Conservation (phyloP, 768 basidiomycete genomes). For the Termitomyces sp. region DNA sequence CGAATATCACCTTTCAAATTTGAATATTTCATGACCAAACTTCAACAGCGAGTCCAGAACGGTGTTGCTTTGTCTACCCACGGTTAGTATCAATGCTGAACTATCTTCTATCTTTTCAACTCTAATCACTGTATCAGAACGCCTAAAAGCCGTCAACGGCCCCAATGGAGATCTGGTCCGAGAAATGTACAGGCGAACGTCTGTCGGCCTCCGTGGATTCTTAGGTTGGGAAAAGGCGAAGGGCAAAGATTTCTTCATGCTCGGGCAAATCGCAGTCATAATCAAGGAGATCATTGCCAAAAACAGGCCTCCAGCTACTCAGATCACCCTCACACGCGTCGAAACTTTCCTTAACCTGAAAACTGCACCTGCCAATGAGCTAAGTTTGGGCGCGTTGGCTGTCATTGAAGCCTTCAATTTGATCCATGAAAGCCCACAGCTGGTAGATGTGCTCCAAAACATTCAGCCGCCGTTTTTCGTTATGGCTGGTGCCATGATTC, state of each 20-base stretch:
- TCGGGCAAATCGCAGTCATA: constrained; percentile 34
- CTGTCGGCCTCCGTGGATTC: constrained; percentile 31
- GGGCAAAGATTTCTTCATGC: constrained; percentile 44
- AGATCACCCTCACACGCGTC: constrained; percentile 21
- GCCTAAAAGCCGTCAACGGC: constrained; percentile 47
- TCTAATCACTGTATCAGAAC: constrained; percentile 30
- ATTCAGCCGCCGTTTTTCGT: constrained; percentile 45
- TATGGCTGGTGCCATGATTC: constrained; percentile 40
- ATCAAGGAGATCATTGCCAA: constrained; percentile 12
- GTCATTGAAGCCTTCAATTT: constrained; percentile 18
- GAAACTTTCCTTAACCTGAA: constrained; percentile 22
- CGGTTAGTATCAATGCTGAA: constrained; percentile 27
- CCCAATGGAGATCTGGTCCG: constrained; percentile 42
- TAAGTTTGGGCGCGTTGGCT: not conserved
- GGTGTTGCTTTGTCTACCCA: constrained; percentile 49
- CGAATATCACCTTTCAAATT: not conserved
- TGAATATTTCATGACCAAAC: not conserved
- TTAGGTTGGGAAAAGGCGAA: constrained; percentile 42
- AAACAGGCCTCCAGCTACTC: constrained; percentile 8
- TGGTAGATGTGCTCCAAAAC: constrained; percentile 13
- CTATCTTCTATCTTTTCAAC: not conserved
- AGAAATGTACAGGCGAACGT: constrained; percentile 32
- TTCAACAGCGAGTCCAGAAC: constrained; percentile 44
- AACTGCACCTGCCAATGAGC: not conserved
- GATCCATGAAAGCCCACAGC: constrained; percentile 4